A percentile compares a stretch with the other conserved stretches of the same genome.
Evolutionary conservation across 1,284 basidiomycete species (phyloP).

Genomic region (Albatrellus sp.): DNA sequence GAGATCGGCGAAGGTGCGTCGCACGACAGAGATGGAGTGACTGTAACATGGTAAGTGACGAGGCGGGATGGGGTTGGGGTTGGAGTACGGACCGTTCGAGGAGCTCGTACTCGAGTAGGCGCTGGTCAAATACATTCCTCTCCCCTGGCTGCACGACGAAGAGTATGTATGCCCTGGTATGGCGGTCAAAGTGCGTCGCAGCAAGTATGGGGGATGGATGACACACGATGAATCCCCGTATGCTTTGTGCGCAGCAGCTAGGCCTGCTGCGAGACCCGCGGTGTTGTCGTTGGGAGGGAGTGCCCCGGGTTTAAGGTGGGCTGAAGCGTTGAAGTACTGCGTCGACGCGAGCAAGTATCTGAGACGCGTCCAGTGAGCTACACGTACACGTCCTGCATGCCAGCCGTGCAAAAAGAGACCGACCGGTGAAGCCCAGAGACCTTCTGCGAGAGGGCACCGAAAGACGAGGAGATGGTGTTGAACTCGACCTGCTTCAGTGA

Average conservation of each 20-base stretch:
- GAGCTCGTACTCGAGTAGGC: slow-evolving; percentile 79
- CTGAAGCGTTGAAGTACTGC: slow-evolving; percentile 49
- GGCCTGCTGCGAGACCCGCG: slow-evolving; percentile 58
- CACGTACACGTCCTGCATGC: background rate
- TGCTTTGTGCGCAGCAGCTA: slow-evolving; percentile 70
- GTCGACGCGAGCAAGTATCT: slow-evolving; percentile 63
- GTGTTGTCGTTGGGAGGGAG: slow-evolving; percentile 72
- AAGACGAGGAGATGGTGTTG: slow-evolving; percentile 92
- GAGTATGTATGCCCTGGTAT: slow-evolving; percentile 55
- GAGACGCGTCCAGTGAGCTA: background rate
- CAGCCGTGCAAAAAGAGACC: slow-evolving; percentile 9
- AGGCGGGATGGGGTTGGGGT: background rate
- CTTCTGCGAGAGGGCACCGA: slow-evolving; percentile 73
- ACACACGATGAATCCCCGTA: slow-evolving; percentile 49
- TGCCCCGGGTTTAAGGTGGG: slow-evolving; percentile 40
- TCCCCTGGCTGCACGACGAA: slow-evolving; percentile 87
- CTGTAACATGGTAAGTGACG: slow-evolving; percentile 23
- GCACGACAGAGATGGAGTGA: slow-evolving; percentile 59
- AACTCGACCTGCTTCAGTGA: slow-evolving; percentile 94
- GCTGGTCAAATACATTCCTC: slow-evolving; percentile 95
- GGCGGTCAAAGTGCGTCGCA: background rate
- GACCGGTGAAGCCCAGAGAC: slow-evolving; percentile 73
- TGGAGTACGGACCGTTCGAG: slow-evolving; percentile 44
- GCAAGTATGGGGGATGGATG: background rate
- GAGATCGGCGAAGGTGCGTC: slow-evolving; percentile 69